Evolutionary conservation across 2,329 filamentous ascomycete genomes (phyloP), one percentile per base, ranked within the genome.

Genomic region (Monilinia fructigena): DNA sequence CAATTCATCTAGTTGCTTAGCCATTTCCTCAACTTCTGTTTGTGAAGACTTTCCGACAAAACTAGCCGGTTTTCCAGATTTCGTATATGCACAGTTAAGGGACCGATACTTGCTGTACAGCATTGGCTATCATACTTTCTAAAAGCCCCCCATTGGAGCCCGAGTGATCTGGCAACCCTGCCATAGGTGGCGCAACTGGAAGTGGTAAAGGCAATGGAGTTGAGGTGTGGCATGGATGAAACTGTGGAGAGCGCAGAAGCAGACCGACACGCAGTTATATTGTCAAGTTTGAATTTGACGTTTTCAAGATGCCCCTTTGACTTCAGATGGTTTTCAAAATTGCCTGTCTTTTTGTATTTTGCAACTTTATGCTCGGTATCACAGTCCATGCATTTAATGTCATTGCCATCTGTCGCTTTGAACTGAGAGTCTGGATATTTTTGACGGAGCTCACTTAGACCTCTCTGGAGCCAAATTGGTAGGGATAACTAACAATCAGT

Each of bases 81-180:
- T 12, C 35, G 16, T 18, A 65, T 42, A 48, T 65, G 63, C 23
- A 31, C 47, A 52, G 31, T 28, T 26, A 65, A 45, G 6, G 35
- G 40, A 2, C 48, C 63, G 1, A 23, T 50, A 3, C 31, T 65
- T 52, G 45, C 7, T 52, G 45, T 45, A 65, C 31, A n/a, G 35
- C 63, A 31, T 53, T 60, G 48, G 55, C 55, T 20, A 65, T 60
- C 42, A 65, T 60, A 8, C 20, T 45, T 23, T 65, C 63, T 28
- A 65, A 12, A 26, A 65, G 48, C 3, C 63, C 55, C n/a, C 63
- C 63, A 60, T 53, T 60, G 6, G 55, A 16, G n/a, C 18, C 31
- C 2, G 45, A 16, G 11, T 11, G 45, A 2, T 60, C 63, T 12
- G 58, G 28, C 3, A 60, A 1, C 14, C 28, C 45, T 38, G 8